phyloP scores from a whole-genome alignment of 2,329 filamentous ascomycete species.

The Coleophoma cylindrospora region DNA sequence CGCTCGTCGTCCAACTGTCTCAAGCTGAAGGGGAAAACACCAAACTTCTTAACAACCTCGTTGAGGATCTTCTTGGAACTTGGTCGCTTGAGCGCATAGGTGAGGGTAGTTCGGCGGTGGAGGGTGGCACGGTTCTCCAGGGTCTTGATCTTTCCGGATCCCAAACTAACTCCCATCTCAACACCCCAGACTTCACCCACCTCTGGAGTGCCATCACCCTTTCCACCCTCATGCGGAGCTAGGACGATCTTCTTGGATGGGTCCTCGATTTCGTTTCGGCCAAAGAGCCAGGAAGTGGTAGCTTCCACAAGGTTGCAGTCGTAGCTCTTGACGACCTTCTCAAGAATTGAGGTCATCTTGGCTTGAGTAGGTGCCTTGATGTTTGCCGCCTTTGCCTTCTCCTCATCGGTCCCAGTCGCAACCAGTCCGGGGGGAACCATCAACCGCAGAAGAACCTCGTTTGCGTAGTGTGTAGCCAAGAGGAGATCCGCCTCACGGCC shows the following conservation, averaged over 20 bases:
- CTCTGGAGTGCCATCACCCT: conserved; percentile 85
- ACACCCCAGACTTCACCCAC: conserved; percentile 96
- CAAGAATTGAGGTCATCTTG: conserved; percentile 81
- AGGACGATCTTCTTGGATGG: conserved; percentile 88
- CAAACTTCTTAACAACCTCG: conserved; percentile 95
- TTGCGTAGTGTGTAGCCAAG: conserved; percentile 89
- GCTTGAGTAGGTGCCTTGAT: conserved; percentile 79
- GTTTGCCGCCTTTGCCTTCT: conserved; percentile 85
- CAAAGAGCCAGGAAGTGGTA: conserved; percentile 96
- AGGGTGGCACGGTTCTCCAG: conserved; percentile 84
- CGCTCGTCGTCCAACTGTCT: conserved; percentile 96
- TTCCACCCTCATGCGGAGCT: conserved; percentile 76
- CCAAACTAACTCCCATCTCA: conserved; percentile 87
- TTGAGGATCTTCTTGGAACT: conserved; percentile 89
- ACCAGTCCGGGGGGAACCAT: conserved; percentile 89
- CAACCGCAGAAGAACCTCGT: conserved; percentile 86
- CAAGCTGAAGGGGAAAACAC: conserved; percentile 95
- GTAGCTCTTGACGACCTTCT: conserved; percentile 88
- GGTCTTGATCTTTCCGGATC: conserved; percentile 91
- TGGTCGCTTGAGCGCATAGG: conserved; percentile 88
- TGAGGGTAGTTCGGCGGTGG: conserved; percentile 87
- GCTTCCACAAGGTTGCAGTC: conserved; percentile 93
- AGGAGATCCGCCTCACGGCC: conserved; percentile 82
- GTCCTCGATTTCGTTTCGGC: conserved; percentile 95
- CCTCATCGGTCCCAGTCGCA: conserved; percentile 79